Evolutionary conservation across 805 yeast genomes (phyloP).

Genomic region (Candida mattraensis): DNA sequence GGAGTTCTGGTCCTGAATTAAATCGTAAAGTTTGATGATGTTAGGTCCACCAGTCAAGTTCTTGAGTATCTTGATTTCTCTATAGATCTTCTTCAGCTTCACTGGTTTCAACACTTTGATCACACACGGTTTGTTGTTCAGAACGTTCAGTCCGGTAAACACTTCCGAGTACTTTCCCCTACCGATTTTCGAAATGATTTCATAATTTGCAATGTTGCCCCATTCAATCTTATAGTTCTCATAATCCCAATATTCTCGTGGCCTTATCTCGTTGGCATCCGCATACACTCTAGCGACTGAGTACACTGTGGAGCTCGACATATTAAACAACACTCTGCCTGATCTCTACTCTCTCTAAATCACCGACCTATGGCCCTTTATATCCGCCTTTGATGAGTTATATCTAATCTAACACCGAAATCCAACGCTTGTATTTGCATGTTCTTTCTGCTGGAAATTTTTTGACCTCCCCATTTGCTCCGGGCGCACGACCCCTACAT

Average conservation of each 20-base stretch:
- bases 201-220: slow-evolving; percentile 86
- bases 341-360: too few relatives aligned
- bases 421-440: slow-evolving; percentile 1
- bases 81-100: slow-evolving; percentile 85
- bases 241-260: slow-evolving; percentile 84
- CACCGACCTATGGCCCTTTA: too few relatives aligned
- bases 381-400: too few relatives aligned
- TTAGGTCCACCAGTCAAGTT: slow-evolving; percentile 84
- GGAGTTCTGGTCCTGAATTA: slow-evolving; percentile 82
- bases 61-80: slow-evolving; percentile 85
- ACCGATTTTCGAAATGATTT: slow-evolving; percentile 80
- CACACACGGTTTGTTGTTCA: slow-evolving; percentile 65
- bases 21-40: slow-evolving; percentile 70
- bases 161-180: slow-evolving; percentile 95
- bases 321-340: too few relatives aligned
- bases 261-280: slow-evolving; percentile 73
- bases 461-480: slow-evolving; percentile 1
- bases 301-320: slow-evolving; percentile 24
- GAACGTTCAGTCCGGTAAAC: slow-evolving; percentile 74
- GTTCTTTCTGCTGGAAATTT: slow-evolving; percentile 8
- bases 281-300: slow-evolving; percentile 68
- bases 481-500: slow-evolving; percentile 3
- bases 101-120: slow-evolving; percentile 93
- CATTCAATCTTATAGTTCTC: slow-evolving; percentile 69
- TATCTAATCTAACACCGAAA: too few relatives aligned